Percentiles rank a stretch among this genome's conserved stretches.
Evolutionary conservation across 495 filamentous ascomycete species (phyloP).

Genomic region (Aspergillus asperescens): DNA sequence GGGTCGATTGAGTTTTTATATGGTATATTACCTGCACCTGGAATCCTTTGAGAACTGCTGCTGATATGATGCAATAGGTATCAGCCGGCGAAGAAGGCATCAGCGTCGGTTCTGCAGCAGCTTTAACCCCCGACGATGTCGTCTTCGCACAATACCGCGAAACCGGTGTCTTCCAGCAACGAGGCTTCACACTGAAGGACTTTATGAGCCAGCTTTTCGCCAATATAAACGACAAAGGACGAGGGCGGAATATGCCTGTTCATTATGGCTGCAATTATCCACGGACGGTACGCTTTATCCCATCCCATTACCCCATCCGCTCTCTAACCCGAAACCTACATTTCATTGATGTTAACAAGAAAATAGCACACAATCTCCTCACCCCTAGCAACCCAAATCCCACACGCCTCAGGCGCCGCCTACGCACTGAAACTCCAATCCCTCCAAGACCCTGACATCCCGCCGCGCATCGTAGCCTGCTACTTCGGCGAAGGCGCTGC

Average conservation of each 20-base stretch:
- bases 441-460: conserved; percentile 60
- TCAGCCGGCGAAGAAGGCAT: conserved; percentile 95
- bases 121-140: conserved; percentile 75
- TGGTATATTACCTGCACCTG: conserved; percentile 49
- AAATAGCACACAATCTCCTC: conserved; percentile 86
- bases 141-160: conserved; percentile 95
- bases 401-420: conserved; percentile 87
- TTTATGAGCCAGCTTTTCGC: conserved; percentile 97
- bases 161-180: conserved; percentile 81
- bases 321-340: too few relatives aligned
- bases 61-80: conserved; percentile 40
- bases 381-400: conserved; percentile 89
- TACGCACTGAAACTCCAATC: conserved; percentile 89
- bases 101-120: conserved; percentile 77
- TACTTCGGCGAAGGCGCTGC: conserved; percentile 99
- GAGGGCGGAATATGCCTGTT: conserved; percentile 94
- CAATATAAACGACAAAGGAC: conserved; percentile 73
- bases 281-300: conserved; percentile 59
- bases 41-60: background rate
- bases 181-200: conserved; percentile 77
- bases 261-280: conserved; percentile 84
- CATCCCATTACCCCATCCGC: background rate
- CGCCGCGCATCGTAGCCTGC: conserved; percentile 70
- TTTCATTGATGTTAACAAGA: background rate
- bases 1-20: conserved; percentile 89